phyloP scores from a whole-genome alignment of 2,329 filamentous ascomycete species.

The Aspergillus cejpii region DNA sequence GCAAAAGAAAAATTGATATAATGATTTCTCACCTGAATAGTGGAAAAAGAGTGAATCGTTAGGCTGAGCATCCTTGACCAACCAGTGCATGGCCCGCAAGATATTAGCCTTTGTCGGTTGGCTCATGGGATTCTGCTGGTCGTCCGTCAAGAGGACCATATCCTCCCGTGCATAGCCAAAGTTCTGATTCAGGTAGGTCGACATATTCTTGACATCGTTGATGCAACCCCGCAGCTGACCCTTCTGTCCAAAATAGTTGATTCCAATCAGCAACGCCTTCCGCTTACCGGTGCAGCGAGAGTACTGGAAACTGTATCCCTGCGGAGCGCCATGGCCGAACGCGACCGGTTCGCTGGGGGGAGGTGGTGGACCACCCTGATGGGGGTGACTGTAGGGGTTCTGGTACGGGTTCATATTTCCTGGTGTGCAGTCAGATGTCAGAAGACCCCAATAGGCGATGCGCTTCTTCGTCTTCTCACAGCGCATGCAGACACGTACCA shows the following conservation, averaged over 20 bases:
- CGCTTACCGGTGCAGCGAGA: slow-evolving; percentile 81
- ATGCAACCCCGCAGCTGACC: slow-evolving; percentile 90
- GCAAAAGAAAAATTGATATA: slow-evolving; percentile 8
- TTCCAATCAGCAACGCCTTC: slow-evolving; percentile 86
- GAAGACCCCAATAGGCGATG: slow-evolving; percentile 2
- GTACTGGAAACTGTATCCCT: slow-evolving; percentile 79
- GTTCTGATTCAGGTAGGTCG: slow-evolving; percentile 75
- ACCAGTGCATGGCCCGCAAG: slow-evolving; percentile 92
- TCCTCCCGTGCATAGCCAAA: slow-evolving; percentile 92
- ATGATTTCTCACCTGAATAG: slow-evolving; percentile 66
- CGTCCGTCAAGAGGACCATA: slow-evolving; percentile 94
- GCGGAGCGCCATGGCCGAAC: slow-evolving; percentile 74
- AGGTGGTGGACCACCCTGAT: slow-evolving; percentile 55
- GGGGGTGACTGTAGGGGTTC: slow-evolving; percentile 50
- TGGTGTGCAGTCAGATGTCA: no score
- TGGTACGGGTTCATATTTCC: slow-evolving; percentile 33
- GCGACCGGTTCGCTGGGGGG: slow-evolving; percentile 62
- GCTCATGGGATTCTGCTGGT: slow-evolving; percentile 95
- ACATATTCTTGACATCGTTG: slow-evolving; percentile 98
- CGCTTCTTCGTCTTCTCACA: neutral
- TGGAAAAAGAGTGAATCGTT: slow-evolving; percentile 98
- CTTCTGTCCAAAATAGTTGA: slow-evolving; percentile 92
- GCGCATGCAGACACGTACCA: slow-evolving; percentile 24
- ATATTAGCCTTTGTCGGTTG: slow-evolving; percentile 96
- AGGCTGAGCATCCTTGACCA: slow-evolving; percentile 84